phyloP scores from a whole-genome alignment of 192 early-diverging fungal genomes.

The Chytriomyces confervae region DNA sequence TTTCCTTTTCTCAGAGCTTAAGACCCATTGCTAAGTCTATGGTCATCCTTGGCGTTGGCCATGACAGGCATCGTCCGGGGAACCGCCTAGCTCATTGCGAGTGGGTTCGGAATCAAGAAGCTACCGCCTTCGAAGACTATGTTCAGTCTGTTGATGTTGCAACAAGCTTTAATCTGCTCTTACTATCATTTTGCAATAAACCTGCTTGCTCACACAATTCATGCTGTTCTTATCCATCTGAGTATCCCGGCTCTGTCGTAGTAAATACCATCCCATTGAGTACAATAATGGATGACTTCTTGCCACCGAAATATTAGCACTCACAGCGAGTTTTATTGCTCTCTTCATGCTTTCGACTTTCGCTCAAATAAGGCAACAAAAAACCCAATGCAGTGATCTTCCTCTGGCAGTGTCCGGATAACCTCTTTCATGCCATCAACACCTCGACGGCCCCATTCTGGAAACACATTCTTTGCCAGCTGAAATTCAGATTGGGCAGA shows the following conservation, averaged over 20 bases:
- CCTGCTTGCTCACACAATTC: no score
- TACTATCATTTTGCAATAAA: constrained; percentile 22
- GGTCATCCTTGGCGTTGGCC: constrained; percentile 85
- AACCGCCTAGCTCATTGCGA: constrained; percentile 72
- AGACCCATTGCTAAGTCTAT: constrained; percentile 89
- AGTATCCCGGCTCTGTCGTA: no score
- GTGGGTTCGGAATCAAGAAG: constrained; percentile 97
- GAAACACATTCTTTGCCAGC: constrained; percentile 65
- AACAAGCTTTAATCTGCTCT: constrained; percentile 24
- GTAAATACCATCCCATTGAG: no score
- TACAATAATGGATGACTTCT: no score
- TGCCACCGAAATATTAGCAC: no score
- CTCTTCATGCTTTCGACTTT: neutral
- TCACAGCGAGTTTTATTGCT: neutral
- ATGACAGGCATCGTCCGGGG: constrained; percentile 95
- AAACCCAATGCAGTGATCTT: constrained; percentile 92
- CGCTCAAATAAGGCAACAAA: constrained; percentile 93
- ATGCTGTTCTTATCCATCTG: no score
- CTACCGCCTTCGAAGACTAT: constrained; percentile 81
- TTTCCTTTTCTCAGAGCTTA: constrained; percentile 55
- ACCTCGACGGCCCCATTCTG: constrained; percentile 83
- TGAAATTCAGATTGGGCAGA: constrained; percentile 62
- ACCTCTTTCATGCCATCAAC: constrained; percentile 58
- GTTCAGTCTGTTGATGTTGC: constrained; percentile 67
- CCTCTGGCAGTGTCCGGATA: constrained; percentile 76